These are phyloP conservation scores for Podospora sp. DNA, from an alignment of 495 filamentous ascomycete species.

Conservation along the genomic window DNA sequence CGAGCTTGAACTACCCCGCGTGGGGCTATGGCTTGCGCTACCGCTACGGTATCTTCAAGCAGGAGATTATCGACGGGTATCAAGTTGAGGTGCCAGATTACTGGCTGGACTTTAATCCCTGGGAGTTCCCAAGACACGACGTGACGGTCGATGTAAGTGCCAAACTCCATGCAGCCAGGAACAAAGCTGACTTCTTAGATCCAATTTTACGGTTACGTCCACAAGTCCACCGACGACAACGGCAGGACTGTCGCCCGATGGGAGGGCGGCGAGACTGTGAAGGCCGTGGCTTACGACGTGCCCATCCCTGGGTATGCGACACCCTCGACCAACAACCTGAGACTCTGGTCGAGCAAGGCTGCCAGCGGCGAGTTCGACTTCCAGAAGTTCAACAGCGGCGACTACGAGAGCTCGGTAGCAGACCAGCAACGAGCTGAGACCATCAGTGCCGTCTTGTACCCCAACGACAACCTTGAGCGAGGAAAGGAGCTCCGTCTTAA, in stretches of 20 bases:
- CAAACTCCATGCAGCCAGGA: background rate
- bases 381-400: constrained; percentile 98
- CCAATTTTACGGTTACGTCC: constrained; percentile 89
- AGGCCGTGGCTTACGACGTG: constrained; percentile 92
- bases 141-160: constrained; percentile 75
- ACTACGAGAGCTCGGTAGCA: constrained; percentile 95
- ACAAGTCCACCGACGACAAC: constrained; percentile 68
- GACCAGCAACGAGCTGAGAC: constrained; percentile 97
- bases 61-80: constrained; percentile 96
- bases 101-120: constrained; percentile 99
- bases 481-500: constrained; percentile 97
- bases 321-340: constrained; percentile 90
- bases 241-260: constrained; percentile 74
- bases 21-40: constrained; percentile 98
- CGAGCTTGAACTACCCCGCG: constrained; percentile 89
- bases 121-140: constrained; percentile 96
- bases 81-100: constrained; percentile 98
- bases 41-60: constrained; percentile 98
- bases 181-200: constrained; percentile 51
- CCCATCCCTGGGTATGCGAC: constrained; percentile 92
- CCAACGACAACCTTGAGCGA: constrained; percentile 94
- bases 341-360: constrained; percentile 96
- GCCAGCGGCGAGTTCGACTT: constrained; percentile 98
- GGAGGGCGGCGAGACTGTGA: constrained; percentile 92
- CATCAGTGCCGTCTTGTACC: constrained; percentile 95